Evolutionary conservation across 2,329 filamentous ascomycete genomes (phyloP), one percentile per base, ranked within the genome.

Genomic region (Aspergillus novofumigatus): DNA sequence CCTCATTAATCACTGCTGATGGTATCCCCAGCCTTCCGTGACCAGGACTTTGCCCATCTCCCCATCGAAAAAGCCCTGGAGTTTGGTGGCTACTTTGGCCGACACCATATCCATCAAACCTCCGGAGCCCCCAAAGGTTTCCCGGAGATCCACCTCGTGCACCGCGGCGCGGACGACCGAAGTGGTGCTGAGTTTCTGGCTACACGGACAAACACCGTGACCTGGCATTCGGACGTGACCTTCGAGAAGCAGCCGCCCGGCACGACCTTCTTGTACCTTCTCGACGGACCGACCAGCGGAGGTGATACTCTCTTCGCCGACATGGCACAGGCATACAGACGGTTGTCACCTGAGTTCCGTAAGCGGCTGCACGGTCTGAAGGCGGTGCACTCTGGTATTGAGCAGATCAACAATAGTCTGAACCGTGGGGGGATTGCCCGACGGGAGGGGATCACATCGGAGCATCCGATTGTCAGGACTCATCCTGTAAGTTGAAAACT

Each of bases 241-340:
- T 96, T 95, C 70, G 92, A 96, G 77, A 78, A 84, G 63, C 92
- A 97, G 75, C 91, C 92, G 1, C 91, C 92, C 0, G 91, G 91
- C 29, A 96, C 91, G 0, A 96, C 92, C 0, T 95, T 96, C 75
- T 75, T 96, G 38, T 96, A 95, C 70, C 81, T 92, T 51, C 82
- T 97, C n/a, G 91, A 96, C 69, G 87, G 84, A 48, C 92, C 92
- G 1, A 80, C 84, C 42, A 87, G 85, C 0, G 92, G 92, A 38
- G 92, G 92, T 50, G 92, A 96, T 70, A 96, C 92, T 0, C 77
- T 95, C 3, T 96, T 96, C 67, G 85, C 82, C 49, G 89, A 95
- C 69, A 85, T 88, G 64, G 91, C 81, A 0, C 88, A 89, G 72
- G 92, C 92, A 0, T 97, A 96, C 71, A 84, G 86, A 60, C 83